Base-by-base conservation (phyloP, 1,284 basidiomycete genomes). In the Ganoderma boninense region DNA sequence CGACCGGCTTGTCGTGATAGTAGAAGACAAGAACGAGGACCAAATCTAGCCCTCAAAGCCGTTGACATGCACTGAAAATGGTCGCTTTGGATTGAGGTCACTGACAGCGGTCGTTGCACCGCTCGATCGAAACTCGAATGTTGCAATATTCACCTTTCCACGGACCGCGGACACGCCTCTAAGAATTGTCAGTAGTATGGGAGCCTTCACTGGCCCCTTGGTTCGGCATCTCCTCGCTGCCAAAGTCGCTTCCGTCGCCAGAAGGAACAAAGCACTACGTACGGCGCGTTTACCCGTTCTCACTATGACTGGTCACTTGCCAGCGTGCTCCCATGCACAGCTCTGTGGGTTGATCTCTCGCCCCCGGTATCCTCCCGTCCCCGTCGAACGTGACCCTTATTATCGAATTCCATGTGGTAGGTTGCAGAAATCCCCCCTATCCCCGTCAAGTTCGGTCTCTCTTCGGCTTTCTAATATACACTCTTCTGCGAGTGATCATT, bases 211-310 rank as follows among this genome's bases (percentile, higher is more conserved):
- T 49, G 23, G 26, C 49, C 23, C 23, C 11, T 52, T 52, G 49
- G 23, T 49, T 26, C 66, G 71, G 71, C 20, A 59, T 23, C 71
- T 69, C 62, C 62, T 70, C 69, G 69, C 71, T 57, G 56, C 71
- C 69, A 70, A 71, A 69, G 38, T 13, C 14, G 29, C 57, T 38
- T 20, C 20, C 14, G 44, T 40, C 60, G 49, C 29, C 46, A 44
- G 18, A 64, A 20, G 61, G 54, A 49, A 61, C 62, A 66, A 60
- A 49, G 42, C 57, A 64, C 29, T 35, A 11, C 65, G 18, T 29
- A 65, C 56, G 69, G 54, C 46, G 65, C 60, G 59, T 35, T 44
- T n/a, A 40, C 20, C 46, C 18, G 13, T 42, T 38, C 52, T 63
- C 66, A 54, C 57, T 56, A 73, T 71, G 67, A 73, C 52, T 54